These are phyloP conservation scores for Scheffersomyces illinoinensis DNA, from an alignment of 1,139 yeast genomes.

Conservation along the genomic window DNA sequence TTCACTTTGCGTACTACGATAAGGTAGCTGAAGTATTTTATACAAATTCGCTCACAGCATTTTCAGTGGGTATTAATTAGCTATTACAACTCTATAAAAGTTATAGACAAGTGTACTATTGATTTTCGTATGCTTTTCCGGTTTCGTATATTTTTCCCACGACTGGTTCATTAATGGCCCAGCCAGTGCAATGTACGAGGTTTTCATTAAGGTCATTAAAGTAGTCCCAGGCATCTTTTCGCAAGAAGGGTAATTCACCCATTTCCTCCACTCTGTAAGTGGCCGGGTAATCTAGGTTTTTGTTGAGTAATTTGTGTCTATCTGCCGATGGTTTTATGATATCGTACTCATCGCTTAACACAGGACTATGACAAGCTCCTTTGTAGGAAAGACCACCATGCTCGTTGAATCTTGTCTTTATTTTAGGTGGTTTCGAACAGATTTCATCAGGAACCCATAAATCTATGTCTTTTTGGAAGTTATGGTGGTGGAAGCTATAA, in stretches of 20 bases:
- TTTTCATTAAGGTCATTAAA: slow-evolving; percentile 31
- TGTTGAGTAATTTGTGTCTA: slow-evolving; percentile 26
- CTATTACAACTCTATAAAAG: not conserved
- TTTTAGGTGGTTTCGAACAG: slow-evolving; percentile 25
- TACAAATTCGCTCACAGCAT: no score
- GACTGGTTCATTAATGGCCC: slow-evolving; percentile 24
- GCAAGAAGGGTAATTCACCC: slow-evolving; percentile 30
- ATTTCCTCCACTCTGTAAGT: slow-evolving; percentile 19
- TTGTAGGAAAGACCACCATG: slow-evolving; percentile 18
- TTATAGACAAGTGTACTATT: not conserved
- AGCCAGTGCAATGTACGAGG: slow-evolving; percentile 19
- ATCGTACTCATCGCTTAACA: slow-evolving; percentile 34
- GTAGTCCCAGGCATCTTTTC: slow-evolving; percentile 46
- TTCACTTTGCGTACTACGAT: not conserved
- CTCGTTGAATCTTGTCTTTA: slow-evolving; percentile 24
- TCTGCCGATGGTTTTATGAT: slow-evolving; percentile 25
- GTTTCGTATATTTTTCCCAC: not conserved
- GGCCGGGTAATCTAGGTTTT: slow-evolving; percentile 23
- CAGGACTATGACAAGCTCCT: slow-evolving; percentile 31
- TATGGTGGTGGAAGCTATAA: slow-evolving; percentile 26
- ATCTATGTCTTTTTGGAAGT: slow-evolving; percentile 41
- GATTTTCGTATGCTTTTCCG: not conserved
- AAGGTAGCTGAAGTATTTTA: not conserved
- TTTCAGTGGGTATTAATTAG: not conserved
- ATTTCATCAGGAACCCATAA: slow-evolving; percentile 46